Evolutionary conservation across 352 stramenopile species (phyloP).

Genomic region (Salisapilia sapeloensis): DNA sequence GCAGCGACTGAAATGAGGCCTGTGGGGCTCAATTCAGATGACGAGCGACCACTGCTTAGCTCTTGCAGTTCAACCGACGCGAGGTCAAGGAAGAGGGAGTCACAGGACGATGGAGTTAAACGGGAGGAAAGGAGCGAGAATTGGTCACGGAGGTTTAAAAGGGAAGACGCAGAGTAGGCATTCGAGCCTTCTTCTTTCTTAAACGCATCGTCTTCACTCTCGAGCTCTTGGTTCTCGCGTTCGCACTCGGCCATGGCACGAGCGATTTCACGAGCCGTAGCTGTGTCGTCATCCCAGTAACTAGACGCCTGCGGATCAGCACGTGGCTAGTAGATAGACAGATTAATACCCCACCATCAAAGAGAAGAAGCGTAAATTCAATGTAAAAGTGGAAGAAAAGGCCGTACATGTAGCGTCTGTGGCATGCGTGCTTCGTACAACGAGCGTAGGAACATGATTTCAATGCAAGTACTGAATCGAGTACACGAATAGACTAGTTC

Average conservation of each 20-base stretch:
- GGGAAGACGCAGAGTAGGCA: no score
- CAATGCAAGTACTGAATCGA: no score
- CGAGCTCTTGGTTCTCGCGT: conserved; percentile 7
- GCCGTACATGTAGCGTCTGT: conserved; percentile 47
- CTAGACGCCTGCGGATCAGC: conserved; percentile 41
- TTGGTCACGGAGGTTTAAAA: conserved; percentile 1
- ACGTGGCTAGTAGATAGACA: conserved; percentile 20
- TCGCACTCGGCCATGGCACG: conserved; percentile 45
- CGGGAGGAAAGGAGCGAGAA: conserved; percentile 6
- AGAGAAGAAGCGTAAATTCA: neutral
- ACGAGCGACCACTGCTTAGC: conserved; percentile 7
- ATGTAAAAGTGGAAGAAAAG: neutral
- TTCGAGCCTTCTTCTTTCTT: no score
- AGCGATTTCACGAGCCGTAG: conserved; percentile 39
- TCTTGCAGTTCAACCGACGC: conserved; percentile 28
- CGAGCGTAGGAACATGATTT: conserved; percentile 63
- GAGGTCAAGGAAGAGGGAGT: conserved; percentile 7
- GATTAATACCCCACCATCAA: neutral
- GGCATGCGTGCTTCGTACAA: conserved; percentile 68
- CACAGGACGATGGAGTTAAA: conserved; percentile 11
- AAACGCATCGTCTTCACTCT: conserved; percentile 11
- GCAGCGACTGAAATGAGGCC: conserved; percentile 72
- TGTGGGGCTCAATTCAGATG: conserved; percentile 34
- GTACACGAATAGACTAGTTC: no score
- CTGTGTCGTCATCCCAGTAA: conserved; percentile 70